phyloP scores from a whole-genome alignment of 169 alveolate genomes.

The Theileria luwenshuni region DNA sequence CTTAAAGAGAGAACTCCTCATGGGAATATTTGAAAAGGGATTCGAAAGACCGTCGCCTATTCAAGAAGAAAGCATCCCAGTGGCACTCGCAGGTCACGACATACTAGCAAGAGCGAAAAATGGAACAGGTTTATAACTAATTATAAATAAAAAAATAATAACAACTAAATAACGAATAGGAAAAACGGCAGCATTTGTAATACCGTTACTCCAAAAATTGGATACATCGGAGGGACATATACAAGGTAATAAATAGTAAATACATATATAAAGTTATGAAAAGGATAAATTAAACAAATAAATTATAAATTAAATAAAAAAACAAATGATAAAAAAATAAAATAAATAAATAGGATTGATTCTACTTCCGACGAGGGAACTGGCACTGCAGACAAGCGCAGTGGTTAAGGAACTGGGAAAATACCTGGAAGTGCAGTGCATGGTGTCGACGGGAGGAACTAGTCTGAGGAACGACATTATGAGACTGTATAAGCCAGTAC shows the following conservation, averaged over 20 bases:
- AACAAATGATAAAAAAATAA: slow-evolving; percentile 6
- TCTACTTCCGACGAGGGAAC: slow-evolving; percentile 96
- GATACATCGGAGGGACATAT: slow-evolving; percentile 72
- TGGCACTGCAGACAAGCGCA: slow-evolving; percentile 94
- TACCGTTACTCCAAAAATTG: slow-evolving; percentile 92
- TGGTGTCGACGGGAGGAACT: slow-evolving; percentile 99
- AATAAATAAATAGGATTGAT: slow-evolving; percentile 87
- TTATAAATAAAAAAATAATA: too few species aligned
- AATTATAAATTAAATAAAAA: background rate
- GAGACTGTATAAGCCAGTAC: slow-evolving; percentile 93
- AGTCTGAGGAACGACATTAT: slow-evolving; percentile 94
- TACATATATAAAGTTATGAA: too few species aligned
- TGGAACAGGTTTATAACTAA: slow-evolving; percentile 91
- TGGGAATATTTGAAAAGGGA: slow-evolving; percentile 98
- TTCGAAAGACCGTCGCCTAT: slow-evolving; percentile 98
- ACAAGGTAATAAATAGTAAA: slow-evolving; percentile 75
- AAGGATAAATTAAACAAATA: too few species aligned
- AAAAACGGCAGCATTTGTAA: slow-evolving; percentile 98
- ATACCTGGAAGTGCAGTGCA: slow-evolving; percentile 94
- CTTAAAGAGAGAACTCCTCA: slow-evolving; percentile 91
- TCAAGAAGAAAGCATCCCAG: slow-evolving; percentile 97
- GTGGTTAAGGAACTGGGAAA: slow-evolving; percentile 96
- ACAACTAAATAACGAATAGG: slow-evolving; percentile 34
- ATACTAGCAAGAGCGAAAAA: slow-evolving; percentile 98
- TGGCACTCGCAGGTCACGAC: slow-evolving; percentile 94